Base-by-base conservation (phyloP, 208 protist species). In the Trypanosoma lewisi region DNA sequence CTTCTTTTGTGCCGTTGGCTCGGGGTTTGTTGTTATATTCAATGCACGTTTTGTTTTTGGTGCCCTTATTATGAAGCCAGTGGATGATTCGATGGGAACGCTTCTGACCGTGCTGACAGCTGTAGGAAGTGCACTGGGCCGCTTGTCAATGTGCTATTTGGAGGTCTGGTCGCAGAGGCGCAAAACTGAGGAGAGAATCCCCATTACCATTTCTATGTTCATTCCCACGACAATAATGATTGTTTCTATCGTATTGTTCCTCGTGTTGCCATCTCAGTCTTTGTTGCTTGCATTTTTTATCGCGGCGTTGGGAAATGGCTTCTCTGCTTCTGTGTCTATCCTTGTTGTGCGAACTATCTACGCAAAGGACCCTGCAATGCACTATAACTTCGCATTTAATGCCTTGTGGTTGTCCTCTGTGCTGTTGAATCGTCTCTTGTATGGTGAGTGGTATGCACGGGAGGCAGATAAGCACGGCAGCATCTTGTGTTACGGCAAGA, bases 161-260 rank as follows among this genome's bases (percentile, higher is more conserved):
- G 71, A 77, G 30, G 30, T 63, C n/a, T 73, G 71, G 71, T 63
- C 66, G 9, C 65, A 77, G 37, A 59, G 56, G 34, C 64, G 71
- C 21, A 57, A 50, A 4, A 52, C 65, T 14, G 58, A 77, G 49
- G 59, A 77, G 34, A 49, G 64, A 19, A 27, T 73, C 19, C 71
- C 59, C 30, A 63, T 73, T 39, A 61, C 64, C 4, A 25, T 54
- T n/a, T 66, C 45, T 14, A 28, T 67, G 27, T 67, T 68, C 44
- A 23, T 67, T 6, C 59, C 71, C 25, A 56, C 49, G 11, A 4
- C 49, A 12, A 28, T 47, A 7, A 36, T 66, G 1, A 61, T 72
- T 25, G n/a, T 63, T 28, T 14, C 47, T 19, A n/a, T 70, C 19
- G 23, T 42, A 23, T 17, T 72, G 6, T 55, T 57, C 27, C 51